Conservation (phyloP, 2,329 filamentous ascomycete genomes). For the Penicillium sp. region DNA sequence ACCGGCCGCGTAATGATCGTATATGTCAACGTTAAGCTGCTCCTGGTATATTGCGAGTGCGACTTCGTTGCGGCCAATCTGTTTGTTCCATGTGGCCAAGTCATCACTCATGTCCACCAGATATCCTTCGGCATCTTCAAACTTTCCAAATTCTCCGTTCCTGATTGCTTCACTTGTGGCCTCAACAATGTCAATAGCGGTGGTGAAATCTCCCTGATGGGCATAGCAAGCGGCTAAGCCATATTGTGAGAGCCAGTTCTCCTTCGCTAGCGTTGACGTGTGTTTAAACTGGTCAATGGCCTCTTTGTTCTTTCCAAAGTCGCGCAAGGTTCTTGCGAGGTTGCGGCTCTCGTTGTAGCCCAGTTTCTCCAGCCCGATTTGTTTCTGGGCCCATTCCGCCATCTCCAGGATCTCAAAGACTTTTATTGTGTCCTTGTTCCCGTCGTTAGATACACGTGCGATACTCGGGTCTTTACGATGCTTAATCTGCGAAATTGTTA, state of each 20-base stretch:
- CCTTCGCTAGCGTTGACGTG: constrained; percentile 19
- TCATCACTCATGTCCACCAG: constrained; percentile 12
- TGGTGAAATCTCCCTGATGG: constrained; percentile 10
- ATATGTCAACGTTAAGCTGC: constrained; percentile 18
- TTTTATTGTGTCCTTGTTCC: not conserved
- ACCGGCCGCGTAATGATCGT: constrained; percentile 18
- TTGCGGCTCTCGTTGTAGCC: constrained; percentile 25
- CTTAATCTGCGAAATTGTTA: not conserved
- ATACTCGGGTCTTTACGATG: not conserved
- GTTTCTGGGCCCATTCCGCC: constrained; percentile 21
- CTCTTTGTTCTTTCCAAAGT: constrained; percentile 20
- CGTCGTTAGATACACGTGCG: not conserved
- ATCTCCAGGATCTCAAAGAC: constrained; percentile 18
- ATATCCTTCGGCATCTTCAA: not conserved
- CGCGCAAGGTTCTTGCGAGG: constrained; percentile 24
- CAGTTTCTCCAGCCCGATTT: constrained; percentile 16
- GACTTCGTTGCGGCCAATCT: constrained; percentile 8
- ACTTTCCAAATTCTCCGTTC: not conserved
- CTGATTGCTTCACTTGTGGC: not conserved
- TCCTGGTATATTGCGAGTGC: constrained; percentile 22
- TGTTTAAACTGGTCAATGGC: constrained; percentile 25
- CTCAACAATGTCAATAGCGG: not conserved
- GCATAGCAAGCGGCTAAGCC: constrained; percentile 24
- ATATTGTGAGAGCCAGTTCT: constrained; percentile 27
- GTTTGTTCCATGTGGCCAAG: constrained; percentile 16